phyloP scores from a whole-genome alignment of 768 basidiomycete species.

The Phylloporus sp. region DNA sequence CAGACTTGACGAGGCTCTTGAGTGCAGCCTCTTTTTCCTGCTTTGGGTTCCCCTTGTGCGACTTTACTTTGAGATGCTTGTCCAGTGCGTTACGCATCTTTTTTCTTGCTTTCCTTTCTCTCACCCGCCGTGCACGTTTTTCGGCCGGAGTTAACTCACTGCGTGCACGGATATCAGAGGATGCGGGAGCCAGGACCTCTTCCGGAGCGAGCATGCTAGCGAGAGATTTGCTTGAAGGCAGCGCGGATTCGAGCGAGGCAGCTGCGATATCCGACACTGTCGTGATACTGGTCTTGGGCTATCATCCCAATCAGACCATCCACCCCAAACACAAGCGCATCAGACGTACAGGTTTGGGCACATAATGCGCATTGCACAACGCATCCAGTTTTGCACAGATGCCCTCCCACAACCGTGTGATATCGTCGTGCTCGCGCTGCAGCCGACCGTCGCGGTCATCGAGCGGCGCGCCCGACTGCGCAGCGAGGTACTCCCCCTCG shows the following conservation, averaged over 20 bases:
- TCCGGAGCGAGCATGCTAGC: constrained; percentile 89
- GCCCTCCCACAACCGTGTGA: constrained; percentile 78
- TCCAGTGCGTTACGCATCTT: constrained; percentile 63
- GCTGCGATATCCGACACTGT: constrained; percentile 81
- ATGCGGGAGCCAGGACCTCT: constrained; percentile 68
- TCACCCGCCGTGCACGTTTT: constrained; percentile 68
- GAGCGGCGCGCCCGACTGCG: constrained; percentile 46
- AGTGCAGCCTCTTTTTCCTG: constrained; percentile 84
- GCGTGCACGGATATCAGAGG: constrained; percentile 54
- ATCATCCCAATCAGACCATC: background rate
- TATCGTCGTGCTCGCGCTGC: constrained; percentile 83
- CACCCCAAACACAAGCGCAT: background rate
- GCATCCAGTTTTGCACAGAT: constrained; percentile 90
- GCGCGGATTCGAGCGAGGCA: constrained; percentile 81
- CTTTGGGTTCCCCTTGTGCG: constrained; percentile 47
- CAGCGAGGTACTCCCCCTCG: constrained; percentile 83
- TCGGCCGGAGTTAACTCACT: constrained; percentile 84
- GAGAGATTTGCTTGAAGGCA: constrained; percentile 76
- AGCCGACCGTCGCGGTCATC: constrained; percentile 90
- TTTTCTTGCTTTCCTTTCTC: constrained; percentile 67
- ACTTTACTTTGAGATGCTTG: constrained; percentile 47
- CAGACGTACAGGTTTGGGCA: constrained; percentile 79
- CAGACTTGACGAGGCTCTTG: constrained; percentile 76
- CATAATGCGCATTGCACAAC: constrained; percentile 90
- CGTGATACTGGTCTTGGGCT: constrained; percentile 89